Percentiles rank a stretch among this genome's conserved stretches.
These are phyloP conservation scores for Polyporus arcularius DNA, from an alignment of 768 basidiomycete species.

Conservation along the genomic window DNA sequence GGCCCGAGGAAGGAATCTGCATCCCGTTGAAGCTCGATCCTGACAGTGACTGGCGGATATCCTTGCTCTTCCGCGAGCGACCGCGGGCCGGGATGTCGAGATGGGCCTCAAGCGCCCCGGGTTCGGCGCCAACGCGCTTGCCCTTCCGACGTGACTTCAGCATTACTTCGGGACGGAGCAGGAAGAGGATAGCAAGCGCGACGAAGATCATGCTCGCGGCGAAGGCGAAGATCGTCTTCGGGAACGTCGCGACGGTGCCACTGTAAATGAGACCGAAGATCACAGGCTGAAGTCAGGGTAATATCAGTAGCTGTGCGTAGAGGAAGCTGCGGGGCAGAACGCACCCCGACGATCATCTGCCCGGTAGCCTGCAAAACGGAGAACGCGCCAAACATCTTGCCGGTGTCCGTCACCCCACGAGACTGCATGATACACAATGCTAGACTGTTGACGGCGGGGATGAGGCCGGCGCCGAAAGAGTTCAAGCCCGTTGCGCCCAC, in stretches of 20 bases:
- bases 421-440: conserved; percentile 67
- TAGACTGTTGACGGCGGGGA: conserved; percentile 71
- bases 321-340: conserved; percentile 14
- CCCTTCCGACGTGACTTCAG: conserved; percentile 20
- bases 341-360: conserved; percentile 57
- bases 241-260: conserved; percentile 60
- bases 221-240: conserved; percentile 66
- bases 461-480: conserved; percentile 66
- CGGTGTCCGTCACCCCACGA: conserved; percentile 39
- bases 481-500: conserved; percentile 61
- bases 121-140: conserved; percentile 6
- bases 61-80: conserved; percentile 40
- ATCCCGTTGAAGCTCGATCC: conserved; percentile 8
- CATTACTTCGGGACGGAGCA: conserved; percentile 39
- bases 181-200: conserved; percentile 48
- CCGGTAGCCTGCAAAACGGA: conserved; percentile 67
- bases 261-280: conserved; percentile 71
- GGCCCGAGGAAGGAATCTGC: background rate
- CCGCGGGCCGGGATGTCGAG: conserved; percentile 29
- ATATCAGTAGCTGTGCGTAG: background rate
- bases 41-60: conserved; percentile 19
- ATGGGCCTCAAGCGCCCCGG: conserved; percentile 21
- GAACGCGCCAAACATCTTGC: conserved; percentile 71
- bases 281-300: conserved; percentile 50
- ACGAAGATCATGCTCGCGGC: conserved; percentile 56